Conservation (phyloP, 2,329 filamentous ascomycete genomes). For the Trichoderma cornu-damae region DNA sequence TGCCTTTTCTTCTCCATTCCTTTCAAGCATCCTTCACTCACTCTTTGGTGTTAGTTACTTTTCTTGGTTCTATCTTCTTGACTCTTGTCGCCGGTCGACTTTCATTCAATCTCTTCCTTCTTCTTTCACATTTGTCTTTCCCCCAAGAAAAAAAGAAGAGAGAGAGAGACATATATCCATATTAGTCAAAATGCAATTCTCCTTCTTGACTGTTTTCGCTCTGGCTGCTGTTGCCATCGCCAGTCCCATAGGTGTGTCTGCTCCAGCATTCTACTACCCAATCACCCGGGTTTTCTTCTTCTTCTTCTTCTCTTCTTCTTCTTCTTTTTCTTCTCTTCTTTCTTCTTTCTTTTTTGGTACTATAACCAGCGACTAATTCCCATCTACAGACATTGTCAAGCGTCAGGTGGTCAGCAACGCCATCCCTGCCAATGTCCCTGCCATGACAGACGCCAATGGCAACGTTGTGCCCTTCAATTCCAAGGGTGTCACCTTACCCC, state of each 20-base stretch:
- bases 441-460: conserved; percentile 45
- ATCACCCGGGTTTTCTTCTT: too few species aligned
- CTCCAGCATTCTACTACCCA: too few species aligned
- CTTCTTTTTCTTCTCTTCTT: too few species aligned
- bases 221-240: conserved; percentile 45
- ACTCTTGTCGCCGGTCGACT: conserved; percentile 49
- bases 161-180: conserved; percentile 20
- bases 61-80: conserved; percentile 18
- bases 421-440: conserved; percentile 32
- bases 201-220: conserved; percentile 42
- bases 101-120: conserved; percentile 24
- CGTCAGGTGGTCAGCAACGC: conserved; percentile 4
- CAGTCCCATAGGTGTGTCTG: conserved; percentile 29
- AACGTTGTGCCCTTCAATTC: conserved; percentile 44
- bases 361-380: background rate
- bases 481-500: conserved; percentile 39
- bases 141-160: background rate
- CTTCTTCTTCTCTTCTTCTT: too few species aligned
- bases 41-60: conserved; percentile 18
- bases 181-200: conserved; percentile 50
- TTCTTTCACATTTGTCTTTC: conserved; percentile 18
- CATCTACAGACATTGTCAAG: conserved; percentile 15
- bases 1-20: conserved; percentile 7
- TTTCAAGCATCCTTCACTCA: conserved; percentile 17
- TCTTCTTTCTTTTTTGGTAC: background rate